These are phyloP conservation scores for Xylaria venustula DNA, from an alignment of 495 filamentous ascomycete species.

Conservation along the genomic window DNA sequence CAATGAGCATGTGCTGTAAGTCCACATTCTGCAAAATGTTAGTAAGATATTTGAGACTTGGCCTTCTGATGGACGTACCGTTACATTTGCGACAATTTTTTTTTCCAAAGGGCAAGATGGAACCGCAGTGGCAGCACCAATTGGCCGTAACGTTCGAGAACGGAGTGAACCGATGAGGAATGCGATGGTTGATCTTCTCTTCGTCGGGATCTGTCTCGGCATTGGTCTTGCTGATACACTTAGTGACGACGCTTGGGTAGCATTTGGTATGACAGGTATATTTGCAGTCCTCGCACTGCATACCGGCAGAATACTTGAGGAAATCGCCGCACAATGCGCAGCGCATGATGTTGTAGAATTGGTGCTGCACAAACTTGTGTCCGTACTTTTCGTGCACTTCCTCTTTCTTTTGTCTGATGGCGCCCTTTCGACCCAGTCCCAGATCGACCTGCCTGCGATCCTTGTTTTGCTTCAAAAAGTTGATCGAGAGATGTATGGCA, in stretches of 20 bases:
- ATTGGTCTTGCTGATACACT: conserved; percentile 99
- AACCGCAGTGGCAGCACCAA: conserved; percentile 99
- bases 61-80: conserved; percentile 51
- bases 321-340: conserved; percentile 98
- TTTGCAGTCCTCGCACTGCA: conserved; percentile 99
- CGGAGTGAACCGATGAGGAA: conserved; percentile 91
- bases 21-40: conserved; percentile 68
- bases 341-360: conserved; percentile 99
- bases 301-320: conserved; percentile 95
- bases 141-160: conserved; percentile 97
- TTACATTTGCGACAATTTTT: conserved; percentile 91
- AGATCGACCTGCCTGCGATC: conserved; percentile 69
- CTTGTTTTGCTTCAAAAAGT: conserved; percentile 70
- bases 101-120: conserved; percentile 93
- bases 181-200: conserved; percentile 98
- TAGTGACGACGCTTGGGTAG: conserved; percentile 95
- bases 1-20: conserved; percentile 90
- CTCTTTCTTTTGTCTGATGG: conserved; percentile 94
- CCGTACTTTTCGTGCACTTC: conserved; percentile 97
- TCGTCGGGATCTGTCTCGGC: conserved; percentile 97
- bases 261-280: conserved; percentile 98
- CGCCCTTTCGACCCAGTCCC: conserved; percentile 91
- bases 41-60: conserved; percentile 15
- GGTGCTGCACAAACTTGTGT: conserved; percentile 95
- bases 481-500: conserved; percentile 71